phyloP scores from a whole-genome alignment of 2,329 filamentous ascomycete species.

The Fusarium nanum region DNA sequence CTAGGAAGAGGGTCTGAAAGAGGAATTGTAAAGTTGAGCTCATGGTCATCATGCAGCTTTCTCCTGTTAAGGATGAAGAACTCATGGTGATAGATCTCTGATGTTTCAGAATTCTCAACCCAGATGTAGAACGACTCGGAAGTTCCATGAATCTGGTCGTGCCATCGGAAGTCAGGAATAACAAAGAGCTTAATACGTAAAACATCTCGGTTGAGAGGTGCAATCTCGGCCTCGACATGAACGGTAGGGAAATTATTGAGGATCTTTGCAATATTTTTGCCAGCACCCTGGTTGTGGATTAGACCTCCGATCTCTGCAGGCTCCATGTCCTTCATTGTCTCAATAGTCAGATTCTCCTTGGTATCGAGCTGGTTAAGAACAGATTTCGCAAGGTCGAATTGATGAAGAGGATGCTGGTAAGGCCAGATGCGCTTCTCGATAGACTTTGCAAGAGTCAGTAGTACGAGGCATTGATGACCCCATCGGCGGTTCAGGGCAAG shows the following conservation, averaged over 20 bases:
- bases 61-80: constrained; percentile 92
- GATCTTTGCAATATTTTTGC: constrained; percentile 81
- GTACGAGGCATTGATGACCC: constrained; percentile 93
- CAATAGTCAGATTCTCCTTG: constrained; percentile 81
- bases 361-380: constrained; percentile 86
- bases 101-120: constrained; percentile 98
- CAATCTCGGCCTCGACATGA: constrained; percentile 91
- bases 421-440: constrained; percentile 97
- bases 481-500: constrained; percentile 94
- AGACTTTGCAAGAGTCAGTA: constrained; percentile 93
- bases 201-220: constrained; percentile 93
- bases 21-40: constrained; percentile 97
- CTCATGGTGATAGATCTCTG: constrained; percentile 97
- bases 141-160: constrained; percentile 90
- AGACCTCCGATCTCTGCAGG: constrained; percentile 87
- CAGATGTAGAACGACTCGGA: constrained; percentile 98
- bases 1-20: constrained; percentile 91
- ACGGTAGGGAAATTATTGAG: constrained; percentile 93
- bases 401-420: constrained; percentile 92
- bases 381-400: constrained; percentile 89
- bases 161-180: constrained; percentile 93
- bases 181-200: constrained; percentile 89
- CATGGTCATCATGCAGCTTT: constrained; percentile 95
- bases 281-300: constrained; percentile 91
- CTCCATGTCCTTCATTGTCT: constrained; percentile 92